Evolutionary conservation across 2,329 filamentous ascomycete genomes (phyloP).

Genomic region (Aspergillus sp.): DNA sequence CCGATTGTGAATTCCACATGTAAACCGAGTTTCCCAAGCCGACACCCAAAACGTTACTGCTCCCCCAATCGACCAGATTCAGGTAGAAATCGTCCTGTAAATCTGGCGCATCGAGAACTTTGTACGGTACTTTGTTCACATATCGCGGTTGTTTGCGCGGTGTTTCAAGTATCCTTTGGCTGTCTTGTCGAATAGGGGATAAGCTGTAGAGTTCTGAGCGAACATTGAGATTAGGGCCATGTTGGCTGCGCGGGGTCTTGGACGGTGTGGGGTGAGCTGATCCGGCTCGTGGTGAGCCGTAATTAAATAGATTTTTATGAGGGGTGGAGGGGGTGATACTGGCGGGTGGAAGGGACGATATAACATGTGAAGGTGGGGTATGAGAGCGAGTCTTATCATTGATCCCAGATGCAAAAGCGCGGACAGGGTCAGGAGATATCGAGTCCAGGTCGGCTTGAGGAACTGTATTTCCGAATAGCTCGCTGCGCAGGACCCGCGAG

Average conservation of each 20-base stretch:
- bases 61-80: conserved; percentile 97
- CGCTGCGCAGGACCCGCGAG: conserved; percentile 79
- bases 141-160: conserved; percentile 84
- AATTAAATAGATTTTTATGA: conserved; percentile 95
- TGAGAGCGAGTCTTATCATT: conserved; percentile 71
- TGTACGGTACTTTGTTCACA: conserved; percentile 95
- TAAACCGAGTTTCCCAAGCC: conserved; percentile 92
- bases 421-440: conserved; percentile 57
- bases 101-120: conserved; percentile 94
- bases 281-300: conserved; percentile 72
- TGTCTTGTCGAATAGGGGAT: conserved; percentile 88
- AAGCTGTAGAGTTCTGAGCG: conserved; percentile 92
- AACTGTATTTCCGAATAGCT: conserved; percentile 88
- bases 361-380: conserved; percentile 73
- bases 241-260: conserved; percentile 82
- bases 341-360: conserved; percentile 65
- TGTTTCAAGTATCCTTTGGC: conserved; percentile 88
- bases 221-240: conserved; percentile 85
- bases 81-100: conserved; percentile 97
- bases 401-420: conserved; percentile 47
- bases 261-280: conserved; percentile 85
- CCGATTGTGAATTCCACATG: conserved; percentile 94
- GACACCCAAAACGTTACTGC: conserved; percentile 88
- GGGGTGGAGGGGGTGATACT: conserved; percentile 88
- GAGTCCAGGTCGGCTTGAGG: conserved; percentile 72